phyloP scores from a whole-genome alignment of 164 flowering plant species.

The Dillenia turbinata region DNA sequence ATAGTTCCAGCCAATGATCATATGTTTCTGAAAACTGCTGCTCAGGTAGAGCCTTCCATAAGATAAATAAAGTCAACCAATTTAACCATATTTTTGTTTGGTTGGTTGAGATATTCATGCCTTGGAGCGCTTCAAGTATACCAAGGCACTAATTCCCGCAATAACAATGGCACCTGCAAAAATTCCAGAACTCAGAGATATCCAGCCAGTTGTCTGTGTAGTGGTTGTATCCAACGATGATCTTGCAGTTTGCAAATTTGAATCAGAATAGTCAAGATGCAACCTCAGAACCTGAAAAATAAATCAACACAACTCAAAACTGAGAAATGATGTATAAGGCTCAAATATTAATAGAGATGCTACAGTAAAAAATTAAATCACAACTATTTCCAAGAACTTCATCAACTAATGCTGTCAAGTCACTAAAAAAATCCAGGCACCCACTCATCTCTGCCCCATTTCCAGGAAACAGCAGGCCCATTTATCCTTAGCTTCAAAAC shows the following conservation, averaged over 20 bases:
- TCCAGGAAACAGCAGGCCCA: too few species aligned
- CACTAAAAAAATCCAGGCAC: too few species aligned
- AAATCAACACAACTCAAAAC: too few species aligned
- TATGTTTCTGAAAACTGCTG: too few species aligned
- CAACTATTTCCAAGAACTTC: too few species aligned
- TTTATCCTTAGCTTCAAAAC: too few species aligned
- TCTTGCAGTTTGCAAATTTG: conserved; percentile 17
- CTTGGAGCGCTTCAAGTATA: conserved; percentile 67
- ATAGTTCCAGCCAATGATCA: too few species aligned
- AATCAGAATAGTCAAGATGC: conserved; percentile 59
- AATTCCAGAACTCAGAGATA: conserved; percentile 34
- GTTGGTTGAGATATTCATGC: conserved; percentile 6
- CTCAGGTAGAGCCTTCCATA: too few species aligned
- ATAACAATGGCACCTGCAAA: conserved; percentile 57
- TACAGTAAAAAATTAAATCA: too few species aligned
- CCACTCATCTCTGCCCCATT: too few species aligned
- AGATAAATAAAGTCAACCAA: too few species aligned
- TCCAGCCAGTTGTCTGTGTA: conserved; percentile 20
- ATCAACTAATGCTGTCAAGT: too few species aligned
- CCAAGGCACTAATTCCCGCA: conserved; percentile 52
- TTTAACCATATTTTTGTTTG: conserved; percentile 12
- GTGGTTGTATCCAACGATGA: conserved; percentile 15
- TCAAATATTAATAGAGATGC: background rate
- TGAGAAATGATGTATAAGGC: background rate
- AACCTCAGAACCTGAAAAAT: conserved; percentile 67